Conservation (phyloP, 441 rosid species). For the Viola pubescens region DNA sequence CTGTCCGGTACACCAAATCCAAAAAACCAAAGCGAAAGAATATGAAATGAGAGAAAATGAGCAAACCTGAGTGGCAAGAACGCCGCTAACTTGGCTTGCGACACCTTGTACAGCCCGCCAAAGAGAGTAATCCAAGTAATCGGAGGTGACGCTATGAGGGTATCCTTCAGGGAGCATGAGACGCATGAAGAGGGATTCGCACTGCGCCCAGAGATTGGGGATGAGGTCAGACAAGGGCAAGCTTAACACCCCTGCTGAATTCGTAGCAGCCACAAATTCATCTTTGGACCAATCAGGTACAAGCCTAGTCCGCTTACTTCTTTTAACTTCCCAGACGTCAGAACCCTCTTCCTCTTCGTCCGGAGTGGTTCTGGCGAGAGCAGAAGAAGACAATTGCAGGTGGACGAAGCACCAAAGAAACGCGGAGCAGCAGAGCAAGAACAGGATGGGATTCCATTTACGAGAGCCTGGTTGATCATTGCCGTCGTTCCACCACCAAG, state of each 20-base stretch:
- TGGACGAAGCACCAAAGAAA: slow-evolving; percentile 26
- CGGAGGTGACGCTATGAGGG: slow-evolving; percentile 72
- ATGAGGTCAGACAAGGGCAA: background rate
- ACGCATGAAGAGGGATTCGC: slow-evolving; percentile 34
- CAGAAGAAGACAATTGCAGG: slow-evolving; percentile 38
- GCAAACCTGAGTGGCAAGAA: slow-evolving; percentile 86
- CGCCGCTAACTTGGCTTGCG: slow-evolving; percentile 86
- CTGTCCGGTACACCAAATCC: background rate
- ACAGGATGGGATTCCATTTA: slow-evolving; percentile 18
- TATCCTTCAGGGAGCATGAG: slow-evolving; percentile 88
- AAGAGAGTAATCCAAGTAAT: slow-evolving; percentile 83
- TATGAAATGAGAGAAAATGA: background rate
- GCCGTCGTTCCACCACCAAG: slow-evolving; percentile 37
- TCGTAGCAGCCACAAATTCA: slow-evolving; percentile 35
- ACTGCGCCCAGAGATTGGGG: slow-evolving; percentile 31
- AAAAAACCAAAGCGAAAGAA: background rate
- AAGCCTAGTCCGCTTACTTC: slow-evolving; percentile 58
- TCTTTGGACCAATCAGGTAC: slow-evolving; percentile 47
- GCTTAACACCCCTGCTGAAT: slow-evolving; percentile 8
- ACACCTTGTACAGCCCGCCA: slow-evolving; percentile 95
- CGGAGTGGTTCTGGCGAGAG: slow-evolving; percentile 27
- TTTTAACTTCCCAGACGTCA: slow-evolving; percentile 66
- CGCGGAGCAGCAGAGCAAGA: slow-evolving; percentile 22
- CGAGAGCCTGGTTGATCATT: slow-evolving; percentile 18
- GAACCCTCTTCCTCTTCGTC: slow-evolving; percentile 23